phyloP scores from a whole-genome alignment of 805 yeast species.

The Spencermartinsiella europaea region DNA sequence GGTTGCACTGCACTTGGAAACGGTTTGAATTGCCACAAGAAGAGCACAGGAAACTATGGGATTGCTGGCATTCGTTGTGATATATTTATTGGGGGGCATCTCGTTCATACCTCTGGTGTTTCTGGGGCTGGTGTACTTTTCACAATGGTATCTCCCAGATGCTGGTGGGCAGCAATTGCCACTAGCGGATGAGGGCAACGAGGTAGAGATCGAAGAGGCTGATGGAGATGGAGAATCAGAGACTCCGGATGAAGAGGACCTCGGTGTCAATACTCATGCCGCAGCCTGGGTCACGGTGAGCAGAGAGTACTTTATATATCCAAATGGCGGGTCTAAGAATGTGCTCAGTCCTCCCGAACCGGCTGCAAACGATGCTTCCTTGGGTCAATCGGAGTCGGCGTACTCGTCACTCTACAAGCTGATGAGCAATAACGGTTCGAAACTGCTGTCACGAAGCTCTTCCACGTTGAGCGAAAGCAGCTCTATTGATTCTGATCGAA shows the following conservation, averaged over 20 bases:
- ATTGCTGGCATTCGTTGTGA: slow-evolving; percentile 16
- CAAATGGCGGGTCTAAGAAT: slow-evolving; percentile 36
- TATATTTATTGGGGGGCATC: slow-evolving; percentile 72
- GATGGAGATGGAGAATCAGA: slow-evolving; percentile 46
- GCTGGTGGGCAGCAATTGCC: slow-evolving; percentile 18
- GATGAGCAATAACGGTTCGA: slow-evolving; percentile 36
- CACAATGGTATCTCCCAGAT: slow-evolving; percentile 34
- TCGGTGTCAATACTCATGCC: slow-evolving; percentile 55
- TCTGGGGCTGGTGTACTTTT: slow-evolving; percentile 36
- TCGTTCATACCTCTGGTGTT: slow-evolving; percentile 66
- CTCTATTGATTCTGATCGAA: not conserved
- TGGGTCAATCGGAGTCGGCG: slow-evolving; percentile 46
- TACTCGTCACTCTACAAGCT: slow-evolving; percentile 57
- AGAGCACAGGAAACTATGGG: not conserved
- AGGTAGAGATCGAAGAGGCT: slow-evolving; percentile 24
- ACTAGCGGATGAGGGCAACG: slow-evolving; percentile 15
- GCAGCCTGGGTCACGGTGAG: slow-evolving; percentile 86
- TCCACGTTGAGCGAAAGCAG: not conserved
- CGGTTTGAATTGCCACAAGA: not conserved
- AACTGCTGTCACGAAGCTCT: slow-evolving; percentile 1
- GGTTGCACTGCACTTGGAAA: too few relatives aligned
- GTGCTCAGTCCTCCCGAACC: slow-evolving; percentile 19
- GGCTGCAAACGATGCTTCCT: slow-evolving; percentile 28
- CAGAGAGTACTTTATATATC: slow-evolving; percentile 58
- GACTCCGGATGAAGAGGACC: slow-evolving; percentile 44